A percentile compares a stretch with the other conserved stretches of the same genome.
Conservation (phyloP, 2,329 filamentous ascomycete species). For the Stachybotrys echinatus region DNA sequence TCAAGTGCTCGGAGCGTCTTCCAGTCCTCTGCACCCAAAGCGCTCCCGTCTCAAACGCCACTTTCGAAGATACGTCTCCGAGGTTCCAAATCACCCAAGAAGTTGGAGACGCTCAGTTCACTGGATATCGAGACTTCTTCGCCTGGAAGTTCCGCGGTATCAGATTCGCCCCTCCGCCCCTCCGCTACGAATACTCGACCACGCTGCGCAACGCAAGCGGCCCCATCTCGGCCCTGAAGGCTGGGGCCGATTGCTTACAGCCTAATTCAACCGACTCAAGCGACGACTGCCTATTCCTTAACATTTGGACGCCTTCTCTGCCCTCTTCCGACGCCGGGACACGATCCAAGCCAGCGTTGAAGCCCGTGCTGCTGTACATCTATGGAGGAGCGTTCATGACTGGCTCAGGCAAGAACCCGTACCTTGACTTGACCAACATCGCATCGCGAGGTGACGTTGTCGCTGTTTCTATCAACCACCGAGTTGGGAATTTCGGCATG, state of each 20-base stretch:
- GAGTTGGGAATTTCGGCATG: background rate
- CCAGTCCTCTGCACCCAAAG: slow-evolving; percentile 1
- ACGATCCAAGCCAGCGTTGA: background rate
- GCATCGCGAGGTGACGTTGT: background rate
- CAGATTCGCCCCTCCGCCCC: background rate
- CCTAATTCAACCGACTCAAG: background rate
- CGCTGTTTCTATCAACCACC: slow-evolving; percentile 1
- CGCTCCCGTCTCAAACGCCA: slow-evolving; percentile 1
- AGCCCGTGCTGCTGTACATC: background rate
- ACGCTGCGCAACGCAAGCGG: background rate
- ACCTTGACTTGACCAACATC: background rate
- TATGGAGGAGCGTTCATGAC: background rate
- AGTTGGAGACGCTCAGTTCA: background rate
- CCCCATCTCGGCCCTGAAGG: background rate
- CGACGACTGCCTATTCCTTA: slow-evolving; percentile 2
- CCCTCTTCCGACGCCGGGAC: background rate
- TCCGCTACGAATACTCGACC: background rate
- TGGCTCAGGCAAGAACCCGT: background rate
- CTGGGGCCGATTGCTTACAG: background rate
- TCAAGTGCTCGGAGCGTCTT: background rate
- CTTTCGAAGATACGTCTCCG: background rate
- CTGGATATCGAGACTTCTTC: slow-evolving; percentile 1
- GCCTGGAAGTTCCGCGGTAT: slow-evolving; percentile 1
- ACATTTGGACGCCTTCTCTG: slow-evolving; percentile 1
- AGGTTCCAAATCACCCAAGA: background rate